These are phyloP conservation scores for Bipolaris gigantea DNA, from an alignment of 2,329 filamentous ascomycete genomes.

Conservation along the genomic window DNA sequence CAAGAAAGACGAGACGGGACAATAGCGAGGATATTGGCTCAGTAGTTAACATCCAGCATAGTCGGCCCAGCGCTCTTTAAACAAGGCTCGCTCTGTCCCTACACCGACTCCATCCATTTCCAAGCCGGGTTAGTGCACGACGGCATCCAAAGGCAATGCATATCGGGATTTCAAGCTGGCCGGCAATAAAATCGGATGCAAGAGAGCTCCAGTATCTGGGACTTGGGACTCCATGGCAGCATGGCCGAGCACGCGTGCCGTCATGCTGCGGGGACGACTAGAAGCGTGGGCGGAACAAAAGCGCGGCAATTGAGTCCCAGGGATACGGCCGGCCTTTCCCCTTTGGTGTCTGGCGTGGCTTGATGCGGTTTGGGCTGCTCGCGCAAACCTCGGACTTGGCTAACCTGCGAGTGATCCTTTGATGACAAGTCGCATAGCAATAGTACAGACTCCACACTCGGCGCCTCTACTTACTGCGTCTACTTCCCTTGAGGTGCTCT, in stretches of 20 bases:
- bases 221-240: slow-evolving; percentile 7
- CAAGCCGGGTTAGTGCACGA: slow-evolving; percentile 18
- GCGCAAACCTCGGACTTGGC: slow-evolving; percentile 4
- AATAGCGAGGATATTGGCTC: background rate
- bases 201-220: slow-evolving; percentile 11
- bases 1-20: background rate
- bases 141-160: slow-evolving; percentile 28
- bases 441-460: slow-evolving; percentile 6
- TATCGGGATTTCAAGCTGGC: slow-evolving; percentile 23
- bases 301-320: slow-evolving; percentile 29
- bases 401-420: background rate
- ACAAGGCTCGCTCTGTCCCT: slow-evolving; percentile 3
- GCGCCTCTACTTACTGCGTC: slow-evolving; percentile 9
- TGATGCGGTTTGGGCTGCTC: background rate
- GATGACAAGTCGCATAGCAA: slow-evolving; percentile 1
- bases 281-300: slow-evolving; percentile 24
- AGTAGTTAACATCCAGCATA: background rate
- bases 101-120: slow-evolving; percentile 13
- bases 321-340: slow-evolving; percentile 1
- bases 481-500: slow-evolving; percentile 4
- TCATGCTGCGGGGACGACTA: slow-evolving; percentile 30
- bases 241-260: slow-evolving; percentile 25
- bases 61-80: slow-evolving; percentile 16
- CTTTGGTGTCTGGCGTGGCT: background rate
- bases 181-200: slow-evolving; percentile 34